Evolutionary conservation across 2,329 filamentous ascomycete genomes (phyloP).

Genomic region (Fusarium fujikuroi): DNA sequence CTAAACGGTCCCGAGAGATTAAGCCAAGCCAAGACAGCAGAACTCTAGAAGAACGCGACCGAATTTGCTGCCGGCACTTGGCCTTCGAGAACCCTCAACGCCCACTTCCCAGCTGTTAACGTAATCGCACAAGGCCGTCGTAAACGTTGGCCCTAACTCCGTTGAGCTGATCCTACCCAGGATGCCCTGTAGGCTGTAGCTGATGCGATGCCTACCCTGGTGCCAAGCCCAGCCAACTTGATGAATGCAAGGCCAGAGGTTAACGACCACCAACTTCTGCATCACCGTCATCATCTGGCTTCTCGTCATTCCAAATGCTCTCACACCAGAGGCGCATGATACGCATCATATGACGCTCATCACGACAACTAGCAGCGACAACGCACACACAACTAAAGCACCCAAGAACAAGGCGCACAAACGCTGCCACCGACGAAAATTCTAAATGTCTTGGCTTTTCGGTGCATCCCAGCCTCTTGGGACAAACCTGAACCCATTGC

Average conservation of each 20-base stretch:
- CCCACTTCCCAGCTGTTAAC: background rate
- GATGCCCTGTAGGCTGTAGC: conserved; percentile 10
- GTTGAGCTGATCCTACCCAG: conserved; percentile 10
- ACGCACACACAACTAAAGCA: conserved; percentile 3
- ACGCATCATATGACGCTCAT: conserved; percentile 22
- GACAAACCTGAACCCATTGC: conserved; percentile 13
- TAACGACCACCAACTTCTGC: conserved; percentile 4
- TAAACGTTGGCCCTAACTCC: background rate
- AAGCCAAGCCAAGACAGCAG: conserved; percentile 24
- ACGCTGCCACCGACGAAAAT: conserved; percentile 13
- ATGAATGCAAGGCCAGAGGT: conserved; percentile 22
- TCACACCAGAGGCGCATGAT: conserved; percentile 29
- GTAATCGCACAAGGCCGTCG: conserved; percentile 14
- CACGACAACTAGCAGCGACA: conserved; percentile 1
- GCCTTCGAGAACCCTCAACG: conserved; percentile 18
- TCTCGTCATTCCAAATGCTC: conserved; percentile 30
- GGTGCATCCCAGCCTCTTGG: conserved; percentile 30
- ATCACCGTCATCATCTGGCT: conserved; percentile 6
- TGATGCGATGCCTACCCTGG: conserved; percentile 7
- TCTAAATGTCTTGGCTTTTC: conserved; percentile 30
- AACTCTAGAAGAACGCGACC: background rate
- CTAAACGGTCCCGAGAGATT: conserved; percentile 20
- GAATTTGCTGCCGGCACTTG: conserved; percentile 21
- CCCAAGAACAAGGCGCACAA: background rate
- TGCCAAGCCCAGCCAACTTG: conserved; percentile 17